A percentile compares a stretch with the other conserved stretches of the same genome.
These are phyloP conservation scores for Daldinia sp. DNA, from an alignment of 2,329 filamentous ascomycete species.

Conservation along the genomic window DNA sequence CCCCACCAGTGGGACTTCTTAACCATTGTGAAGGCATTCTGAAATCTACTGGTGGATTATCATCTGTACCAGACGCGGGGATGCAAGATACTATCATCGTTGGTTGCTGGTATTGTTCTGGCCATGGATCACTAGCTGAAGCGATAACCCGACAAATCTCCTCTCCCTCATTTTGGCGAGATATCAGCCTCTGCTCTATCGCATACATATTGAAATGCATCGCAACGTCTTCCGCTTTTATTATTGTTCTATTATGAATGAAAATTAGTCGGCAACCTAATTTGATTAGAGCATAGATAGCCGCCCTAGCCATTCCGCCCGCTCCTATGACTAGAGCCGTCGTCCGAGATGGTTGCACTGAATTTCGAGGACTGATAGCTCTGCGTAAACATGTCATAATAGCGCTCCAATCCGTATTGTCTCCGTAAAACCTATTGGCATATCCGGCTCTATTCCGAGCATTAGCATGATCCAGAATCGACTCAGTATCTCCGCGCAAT, in stretches of 20 bases:
- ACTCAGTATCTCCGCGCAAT: conserved; percentile 60
- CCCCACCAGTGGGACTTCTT: conserved; percentile 73
- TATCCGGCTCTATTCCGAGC: conserved; percentile 68
- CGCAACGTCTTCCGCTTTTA: conserved; percentile 69
- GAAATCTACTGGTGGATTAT: conserved; percentile 71
- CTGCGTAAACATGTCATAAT: conserved; percentile 69
- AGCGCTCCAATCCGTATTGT: conserved; percentile 75
- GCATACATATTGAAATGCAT: conserved; percentile 70
- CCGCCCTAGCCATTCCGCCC: conserved; percentile 77
- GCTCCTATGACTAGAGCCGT: conserved; percentile 67
- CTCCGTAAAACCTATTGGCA: conserved; percentile 71
- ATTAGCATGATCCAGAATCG: conserved; percentile 63
- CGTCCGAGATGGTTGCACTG: conserved; percentile 61
- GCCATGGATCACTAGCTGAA: conserved; percentile 69
- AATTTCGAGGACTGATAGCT: conserved; percentile 73
- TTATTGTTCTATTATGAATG: conserved; percentile 71
- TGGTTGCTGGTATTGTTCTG: conserved; percentile 65
- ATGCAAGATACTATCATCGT: conserved; percentile 78
- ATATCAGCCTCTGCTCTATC: conserved; percentile 43
- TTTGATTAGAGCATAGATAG: conserved; percentile 76
- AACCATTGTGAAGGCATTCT: conserved; percentile 75
- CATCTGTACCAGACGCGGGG: conserved; percentile 68
- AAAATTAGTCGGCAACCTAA: conserved; percentile 78
- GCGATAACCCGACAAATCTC: conserved; percentile 63
- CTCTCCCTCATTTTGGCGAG: conserved; percentile 49